Evolutionary conservation across 2,329 filamentous ascomycete genomes (phyloP), one percentile per base, ranked within the genome.

Genomic region (Chalaropsis ovoidea): DNA sequence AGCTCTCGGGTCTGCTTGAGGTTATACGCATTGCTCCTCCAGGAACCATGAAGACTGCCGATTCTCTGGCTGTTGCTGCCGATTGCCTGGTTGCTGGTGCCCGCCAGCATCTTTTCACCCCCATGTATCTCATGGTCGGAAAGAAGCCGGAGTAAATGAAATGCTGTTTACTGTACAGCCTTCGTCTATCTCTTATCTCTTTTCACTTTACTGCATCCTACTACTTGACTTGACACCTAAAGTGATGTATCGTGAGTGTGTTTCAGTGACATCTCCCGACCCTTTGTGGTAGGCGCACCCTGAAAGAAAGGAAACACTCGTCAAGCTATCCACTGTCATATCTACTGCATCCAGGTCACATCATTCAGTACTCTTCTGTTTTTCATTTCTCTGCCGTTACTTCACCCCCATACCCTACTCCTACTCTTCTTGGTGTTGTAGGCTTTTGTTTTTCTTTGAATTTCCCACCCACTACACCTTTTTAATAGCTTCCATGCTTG

Each of bases 41-140:
- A 64, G 93, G 93, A 61, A 95, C 91, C 61, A 89, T 90, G 78
- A 96, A 95, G 85, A 96, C 91, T n/a, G 92, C 91, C 11, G 88
- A 96, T 77, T 91, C 88, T 72, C 78, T 97, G 72, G 91, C 88
- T 5, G 73, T 86, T 67, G 92, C 90, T 41, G 91, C 84, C 11
- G 92, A 96, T 76, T 88, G 85, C 71, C 80, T 97, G 63, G 92
- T 96, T 24, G 90, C 89, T 61, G 93, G 93, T 76, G 93, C 86
- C 43, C 84, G 85, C 75, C 82, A 92, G 79, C 89, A 95, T 76
- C 82, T 97, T n/a, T 97, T 97, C 78, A 97, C 93, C 1, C 93
- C 93, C 66, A 97, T 97, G 93, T 96, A 96, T 78, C 80, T 97
- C 73, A 96, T 96, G 90, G 84, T 96, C 67, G 93, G 85, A 68